Base-by-base conservation (phyloP, 2,329 filamentous ascomycete genomes). In the Phyllosticta citrichinensis region DNA sequence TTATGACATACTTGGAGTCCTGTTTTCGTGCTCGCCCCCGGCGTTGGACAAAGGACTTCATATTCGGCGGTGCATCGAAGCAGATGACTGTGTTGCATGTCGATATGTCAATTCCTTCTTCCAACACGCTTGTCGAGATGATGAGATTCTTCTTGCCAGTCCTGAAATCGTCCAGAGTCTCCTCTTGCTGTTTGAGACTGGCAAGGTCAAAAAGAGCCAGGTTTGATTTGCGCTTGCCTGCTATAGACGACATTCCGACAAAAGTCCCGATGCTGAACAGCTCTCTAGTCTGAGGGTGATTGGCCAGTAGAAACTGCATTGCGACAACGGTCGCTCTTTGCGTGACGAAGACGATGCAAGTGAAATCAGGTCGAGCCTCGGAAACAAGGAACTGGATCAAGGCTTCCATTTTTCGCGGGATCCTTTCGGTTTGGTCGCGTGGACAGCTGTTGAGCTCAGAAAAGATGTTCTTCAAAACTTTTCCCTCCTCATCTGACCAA, bases 21-120 rank as follows among this genome's bases (percentile, higher is more conserved):
- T 78, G 72, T 63, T 80, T 79, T 56, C 86, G 78, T 17, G 86
- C 86, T 63, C 86, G 77, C 2, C 86, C 86, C 24, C 86, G 78
- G 47, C 85, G 76, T 67, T 88, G 86, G 2, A 88, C 76, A 66
- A 85, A 88, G 0, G 84, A 84, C 61, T 84, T 84, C 35, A 88
- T 69, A 63, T 84, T 86, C 27, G 77, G 76, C 0, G 85, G 85
- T 25, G 76, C 75, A 64, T 87, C 81, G 67, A 84, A 88, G 64
- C 83, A 86, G 12, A 88, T 76, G 0, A 88, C 85, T 22, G 85
- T 66, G 66, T 86, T 83, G 65, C 85, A 88, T 2, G 81, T 80
- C n/a, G 81, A 79, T 2, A 86, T 74, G 65, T 86, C 83, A 30
- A 86, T 81, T 0, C 83, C 83, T 70, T 85, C 83, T 69, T 85